These are phyloP conservation scores for Phaeosphaeriaceae sp. DNA, from an alignment of 2,329 filamentous ascomycete species.

Conservation along the genomic window DNA sequence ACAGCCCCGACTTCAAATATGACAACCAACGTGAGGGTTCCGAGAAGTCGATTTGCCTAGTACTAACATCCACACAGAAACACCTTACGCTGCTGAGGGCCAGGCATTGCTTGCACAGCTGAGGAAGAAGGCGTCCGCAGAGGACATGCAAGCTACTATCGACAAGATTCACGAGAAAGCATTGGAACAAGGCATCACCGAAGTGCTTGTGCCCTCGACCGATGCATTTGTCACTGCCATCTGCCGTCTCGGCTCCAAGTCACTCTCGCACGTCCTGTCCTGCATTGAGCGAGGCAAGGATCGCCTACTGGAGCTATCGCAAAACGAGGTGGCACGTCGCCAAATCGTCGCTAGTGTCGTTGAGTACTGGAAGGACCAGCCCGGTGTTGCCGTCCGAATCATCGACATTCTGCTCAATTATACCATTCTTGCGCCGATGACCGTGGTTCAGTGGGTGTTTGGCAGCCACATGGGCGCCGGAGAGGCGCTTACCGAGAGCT, in stretches of 20 bases:
- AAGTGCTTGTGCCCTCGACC: constrained; percentile 84
- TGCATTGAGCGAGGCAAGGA: constrained; percentile 96
- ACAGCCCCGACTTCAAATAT: constrained; percentile 94
- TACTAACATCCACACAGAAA: constrained; percentile 58
- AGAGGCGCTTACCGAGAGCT: constrained; percentile 72
- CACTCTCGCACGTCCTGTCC: constrained; percentile 91
- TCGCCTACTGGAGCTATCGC: constrained; percentile 79
- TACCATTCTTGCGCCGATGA: constrained; percentile 85
- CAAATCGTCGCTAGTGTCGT: constrained; percentile 93
- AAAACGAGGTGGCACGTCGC: constrained; percentile 74
- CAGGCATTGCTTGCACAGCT: constrained; percentile 81
- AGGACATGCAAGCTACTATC: constrained; percentile 84
- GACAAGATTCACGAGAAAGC: constrained; percentile 83
- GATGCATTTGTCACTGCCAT: constrained; percentile 95
- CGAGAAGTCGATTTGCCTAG: constrained; percentile 4
- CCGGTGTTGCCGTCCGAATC: constrained; percentile 89
- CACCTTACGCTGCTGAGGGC: constrained; percentile 85
- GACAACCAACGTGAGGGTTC: constrained; percentile 71
- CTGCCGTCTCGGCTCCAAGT: constrained; percentile 93
- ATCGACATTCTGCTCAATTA: constrained; percentile 98
- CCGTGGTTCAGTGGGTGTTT: constrained; percentile 90
- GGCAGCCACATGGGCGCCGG: constrained; percentile 71
- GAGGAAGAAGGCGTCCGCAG: constrained; percentile 82
- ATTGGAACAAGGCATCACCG: constrained; percentile 69
- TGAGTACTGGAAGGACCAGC: constrained; percentile 91